Conservation (phyloP, 345 rosid genomes). For the Erysimum cheiranthoides region DNA sequence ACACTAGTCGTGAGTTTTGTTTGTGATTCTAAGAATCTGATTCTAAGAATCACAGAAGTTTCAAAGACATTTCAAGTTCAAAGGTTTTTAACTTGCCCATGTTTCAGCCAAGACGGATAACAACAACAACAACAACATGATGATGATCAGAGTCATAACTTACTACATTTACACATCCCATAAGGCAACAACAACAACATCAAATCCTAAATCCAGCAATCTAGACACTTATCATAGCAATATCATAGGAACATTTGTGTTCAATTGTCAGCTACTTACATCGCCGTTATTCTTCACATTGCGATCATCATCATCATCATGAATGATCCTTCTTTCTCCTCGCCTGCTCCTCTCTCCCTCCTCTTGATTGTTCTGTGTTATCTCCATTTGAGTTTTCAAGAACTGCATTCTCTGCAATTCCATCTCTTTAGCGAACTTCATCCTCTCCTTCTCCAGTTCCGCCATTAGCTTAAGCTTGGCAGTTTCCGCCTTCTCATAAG, state of each 20-base stretch:
- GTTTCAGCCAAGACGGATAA: conserved; percentile 24
- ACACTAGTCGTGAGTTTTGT: neutral
- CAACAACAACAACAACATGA: conserved; percentile 31
- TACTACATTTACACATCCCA: conserved; percentile 44
- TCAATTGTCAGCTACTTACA: conserved; percentile 47
- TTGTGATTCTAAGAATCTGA: conserved; percentile 1
- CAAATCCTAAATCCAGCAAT: conserved; percentile 30
- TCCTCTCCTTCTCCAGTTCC: conserved; percentile 92
- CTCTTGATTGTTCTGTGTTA: conserved; percentile 57
- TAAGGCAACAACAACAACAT: conserved; percentile 24
- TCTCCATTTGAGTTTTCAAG: conserved; percentile 85
- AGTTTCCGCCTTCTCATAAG: conserved; percentile 84
- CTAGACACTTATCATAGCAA: conserved; percentile 32
- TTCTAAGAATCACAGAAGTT: neutral
- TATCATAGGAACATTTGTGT: conserved; percentile 21
- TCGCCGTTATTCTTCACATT: conserved; percentile 40
- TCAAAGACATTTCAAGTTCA: conserved; percentile 14
- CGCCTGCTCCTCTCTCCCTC: conserved; percentile 33
- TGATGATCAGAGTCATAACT: conserved; percentile 27
- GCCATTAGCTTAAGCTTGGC: conserved; percentile 73
- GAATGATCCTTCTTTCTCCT: conserved; percentile 28
- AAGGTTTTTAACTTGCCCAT: conserved; percentile 30
- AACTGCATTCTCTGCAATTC: conserved; percentile 96
- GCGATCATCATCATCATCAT: conserved; percentile 30
- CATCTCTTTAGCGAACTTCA: conserved; percentile 85